These are phyloP conservation scores for Fusarium pseudoanthophilum DNA, from an alignment of 2,329 filamentous ascomycete genomes.

Conservation along the genomic window DNA sequence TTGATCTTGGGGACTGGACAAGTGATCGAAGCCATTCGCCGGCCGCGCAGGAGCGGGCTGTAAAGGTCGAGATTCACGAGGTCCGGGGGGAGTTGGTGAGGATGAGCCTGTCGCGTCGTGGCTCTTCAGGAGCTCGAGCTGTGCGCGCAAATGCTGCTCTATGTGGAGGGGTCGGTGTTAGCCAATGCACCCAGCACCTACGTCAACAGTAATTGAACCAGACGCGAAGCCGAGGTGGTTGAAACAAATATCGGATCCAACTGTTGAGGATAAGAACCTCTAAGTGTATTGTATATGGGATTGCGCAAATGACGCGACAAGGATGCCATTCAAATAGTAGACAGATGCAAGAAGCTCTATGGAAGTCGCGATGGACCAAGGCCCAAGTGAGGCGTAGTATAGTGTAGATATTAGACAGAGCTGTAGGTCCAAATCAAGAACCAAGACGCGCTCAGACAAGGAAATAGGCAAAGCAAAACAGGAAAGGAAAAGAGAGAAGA, in stretches of 20 bases:
- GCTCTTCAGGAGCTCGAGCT: conserved; percentile 57
- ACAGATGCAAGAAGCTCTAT: conserved; percentile 32
- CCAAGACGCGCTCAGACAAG: conserved; percentile 16
- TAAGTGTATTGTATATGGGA: conserved; percentile 24
- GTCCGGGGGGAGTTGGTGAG: conserved; percentile 41
- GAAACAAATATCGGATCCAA: conserved; percentile 20
- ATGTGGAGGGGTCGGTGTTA: conserved; percentile 40
- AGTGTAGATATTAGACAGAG: conserved; percentile 15
- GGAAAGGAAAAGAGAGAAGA: conserved; percentile 23
- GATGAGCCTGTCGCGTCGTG: conserved; percentile 52
- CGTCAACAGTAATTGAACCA: conserved; percentile 28
- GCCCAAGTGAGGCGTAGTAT: conserved; percentile 9
- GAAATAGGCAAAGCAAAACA: conserved; percentile 28
- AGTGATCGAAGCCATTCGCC: conserved; percentile 60
- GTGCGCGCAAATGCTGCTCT: conserved; percentile 57
- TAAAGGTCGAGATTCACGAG: conserved; percentile 47
- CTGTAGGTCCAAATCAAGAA: conserved; percentile 21
- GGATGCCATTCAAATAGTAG: conserved; percentile 36
- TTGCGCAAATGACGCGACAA: conserved; percentile 38
- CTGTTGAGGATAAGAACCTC: conserved; percentile 16
- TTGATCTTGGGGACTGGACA: conserved; percentile 50
- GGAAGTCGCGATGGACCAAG: conserved; percentile 33
- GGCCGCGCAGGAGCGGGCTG: conserved; percentile 48
- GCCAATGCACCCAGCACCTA: conserved; percentile 34
- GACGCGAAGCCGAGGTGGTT: conserved; percentile 18